Evolutionary conservation across 306 rosid species (phyloP).

Genomic region (Trifolium dubium): DNA sequence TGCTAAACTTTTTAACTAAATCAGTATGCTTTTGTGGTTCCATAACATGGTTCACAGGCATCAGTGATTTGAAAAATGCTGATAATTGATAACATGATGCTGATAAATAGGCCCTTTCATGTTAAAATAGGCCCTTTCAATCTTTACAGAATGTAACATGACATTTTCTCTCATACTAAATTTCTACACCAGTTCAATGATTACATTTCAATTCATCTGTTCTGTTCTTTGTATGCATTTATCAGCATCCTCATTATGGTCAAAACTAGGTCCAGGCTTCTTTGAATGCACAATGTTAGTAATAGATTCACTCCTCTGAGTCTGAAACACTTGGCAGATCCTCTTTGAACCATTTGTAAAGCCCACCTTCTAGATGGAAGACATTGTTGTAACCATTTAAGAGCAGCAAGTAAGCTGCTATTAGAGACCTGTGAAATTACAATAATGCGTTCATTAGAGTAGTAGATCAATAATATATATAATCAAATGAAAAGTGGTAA

Average conservation of each 20-base stretch:
- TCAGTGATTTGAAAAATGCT: slow-evolving; percentile 28
- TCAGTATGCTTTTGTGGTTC: slow-evolving; percentile 27
- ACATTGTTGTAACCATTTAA: slow-evolving; percentile 85
- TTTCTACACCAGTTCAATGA: slow-evolving; percentile 41
- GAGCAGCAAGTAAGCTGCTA: slow-evolving; percentile 94
- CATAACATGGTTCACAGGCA: slow-evolving; percentile 22
- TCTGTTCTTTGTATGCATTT: slow-evolving; percentile 35
- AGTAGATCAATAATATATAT: not conserved
- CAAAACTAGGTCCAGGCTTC: slow-evolving; percentile 53
- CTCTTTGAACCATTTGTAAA: slow-evolving; percentile 80
- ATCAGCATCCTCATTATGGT: slow-evolving; percentile 47
- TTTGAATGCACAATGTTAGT: slow-evolving; percentile 26
- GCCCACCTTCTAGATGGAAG: slow-evolving; percentile 95
- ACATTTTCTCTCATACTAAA: slow-evolving; percentile 35
- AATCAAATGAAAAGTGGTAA: not conserved
- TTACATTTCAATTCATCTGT: slow-evolving; percentile 37
- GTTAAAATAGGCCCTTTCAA: slow-evolving; percentile 24
- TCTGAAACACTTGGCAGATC: slow-evolving; percentile 68
- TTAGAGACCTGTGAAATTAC: slow-evolving; percentile 71
- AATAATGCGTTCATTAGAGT: slow-evolving; percentile 15
- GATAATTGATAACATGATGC: not conserved
- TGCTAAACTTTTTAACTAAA: slow-evolving; percentile 25
- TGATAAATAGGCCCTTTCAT: slow-evolving; percentile 20
- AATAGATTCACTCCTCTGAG: slow-evolving; percentile 58
- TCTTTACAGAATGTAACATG: slow-evolving; percentile 21